Evolutionary conservation across 352 stramenopile species (phyloP).

Genomic region (Pythium utonaiense): DNA sequence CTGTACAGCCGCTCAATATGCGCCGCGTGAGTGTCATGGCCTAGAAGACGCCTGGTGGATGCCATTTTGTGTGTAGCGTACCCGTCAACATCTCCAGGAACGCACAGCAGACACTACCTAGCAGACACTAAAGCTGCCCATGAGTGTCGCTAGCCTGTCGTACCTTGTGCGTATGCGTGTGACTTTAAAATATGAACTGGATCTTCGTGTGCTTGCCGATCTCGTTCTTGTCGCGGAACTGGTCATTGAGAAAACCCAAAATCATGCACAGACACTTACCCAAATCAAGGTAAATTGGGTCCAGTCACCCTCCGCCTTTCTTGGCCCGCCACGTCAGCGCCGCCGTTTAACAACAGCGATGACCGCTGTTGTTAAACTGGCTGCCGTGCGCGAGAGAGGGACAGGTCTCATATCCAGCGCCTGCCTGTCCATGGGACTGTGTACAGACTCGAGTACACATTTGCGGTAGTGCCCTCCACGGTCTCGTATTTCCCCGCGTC

Average conservation of each 20-base stretch:
- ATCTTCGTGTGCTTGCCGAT: background rate
- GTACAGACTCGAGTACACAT: background rate
- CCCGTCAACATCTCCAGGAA: too few relatives aligned
- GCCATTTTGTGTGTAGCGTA: background rate
- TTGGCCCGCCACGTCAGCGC: too few relatives aligned
- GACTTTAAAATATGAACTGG: slow-evolving; percentile 1
- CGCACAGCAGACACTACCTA: too few relatives aligned
- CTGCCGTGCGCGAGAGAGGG: background rate
- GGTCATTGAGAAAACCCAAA: background rate
- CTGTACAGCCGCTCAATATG: slow-evolving; percentile 47
- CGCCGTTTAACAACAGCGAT: background rate
- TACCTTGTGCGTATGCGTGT: background rate
- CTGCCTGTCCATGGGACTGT: background rate
- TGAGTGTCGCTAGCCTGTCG: background rate
- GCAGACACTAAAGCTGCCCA: background rate
- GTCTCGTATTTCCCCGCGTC: background rate
- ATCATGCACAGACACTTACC: background rate
- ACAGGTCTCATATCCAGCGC: slow-evolving; percentile 1
- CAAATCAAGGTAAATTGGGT: background rate
- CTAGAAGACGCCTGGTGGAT: background rate
- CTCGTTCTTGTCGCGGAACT: background rate
- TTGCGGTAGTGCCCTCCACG: background rate
- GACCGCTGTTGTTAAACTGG: too few relatives aligned
- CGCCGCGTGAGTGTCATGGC: slow-evolving; percentile 31
- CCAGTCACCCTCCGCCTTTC: background rate